These are phyloP conservation scores for Stephanodiscus triporus DNA, from an alignment of 108 stramenopile species.

Conservation along the genomic window DNA sequence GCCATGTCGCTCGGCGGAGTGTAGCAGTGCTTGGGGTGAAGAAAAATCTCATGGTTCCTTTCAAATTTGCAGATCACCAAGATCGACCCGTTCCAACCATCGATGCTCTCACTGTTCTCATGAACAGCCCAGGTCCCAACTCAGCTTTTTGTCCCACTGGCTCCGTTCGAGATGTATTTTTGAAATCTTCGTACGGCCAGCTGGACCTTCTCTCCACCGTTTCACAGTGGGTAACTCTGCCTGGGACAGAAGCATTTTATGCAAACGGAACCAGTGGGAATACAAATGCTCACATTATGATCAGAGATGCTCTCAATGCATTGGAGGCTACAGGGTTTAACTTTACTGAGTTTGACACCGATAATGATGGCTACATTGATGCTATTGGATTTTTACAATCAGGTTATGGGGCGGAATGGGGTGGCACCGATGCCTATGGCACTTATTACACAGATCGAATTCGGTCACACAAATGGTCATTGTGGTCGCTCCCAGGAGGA, in stretches of 20 bases:
- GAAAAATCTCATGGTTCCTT: constrained; percentile 52
- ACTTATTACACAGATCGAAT: constrained; percentile 32
- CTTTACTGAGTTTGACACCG: constrained; percentile 27
- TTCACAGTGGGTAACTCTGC: constrained; percentile 50
- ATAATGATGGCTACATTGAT: constrained; percentile 50
- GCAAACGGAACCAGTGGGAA: constrained; percentile 47
- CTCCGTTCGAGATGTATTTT: constrained; percentile 30
- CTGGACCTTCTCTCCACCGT: constrained; percentile 44
- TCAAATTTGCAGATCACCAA: constrained; percentile 47
- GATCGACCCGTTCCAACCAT: constrained; percentile 44
- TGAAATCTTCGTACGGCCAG: constrained; percentile 37
- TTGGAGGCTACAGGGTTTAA: constrained; percentile 8
- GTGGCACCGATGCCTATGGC: constrained; percentile 52
- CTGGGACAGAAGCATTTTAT: constrained; percentile 56
- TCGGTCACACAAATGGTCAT: constrained; percentile 55
- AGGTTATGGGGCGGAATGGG: constrained; percentile 79
- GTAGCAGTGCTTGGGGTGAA: neutral
- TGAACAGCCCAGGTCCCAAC: constrained; percentile 42
- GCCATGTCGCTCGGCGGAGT: neutral
- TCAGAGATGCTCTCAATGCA: constrained; percentile 27
- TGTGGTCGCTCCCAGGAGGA: constrained; percentile 15
- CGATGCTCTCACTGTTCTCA: constrained; percentile 48
- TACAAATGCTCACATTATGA: constrained; percentile 23
- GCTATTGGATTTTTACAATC: constrained; percentile 67
- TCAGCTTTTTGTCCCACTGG: constrained; percentile 46